phyloP scores from a whole-genome alignment of 331 rosid species.

The Ulmus americana region DNA sequence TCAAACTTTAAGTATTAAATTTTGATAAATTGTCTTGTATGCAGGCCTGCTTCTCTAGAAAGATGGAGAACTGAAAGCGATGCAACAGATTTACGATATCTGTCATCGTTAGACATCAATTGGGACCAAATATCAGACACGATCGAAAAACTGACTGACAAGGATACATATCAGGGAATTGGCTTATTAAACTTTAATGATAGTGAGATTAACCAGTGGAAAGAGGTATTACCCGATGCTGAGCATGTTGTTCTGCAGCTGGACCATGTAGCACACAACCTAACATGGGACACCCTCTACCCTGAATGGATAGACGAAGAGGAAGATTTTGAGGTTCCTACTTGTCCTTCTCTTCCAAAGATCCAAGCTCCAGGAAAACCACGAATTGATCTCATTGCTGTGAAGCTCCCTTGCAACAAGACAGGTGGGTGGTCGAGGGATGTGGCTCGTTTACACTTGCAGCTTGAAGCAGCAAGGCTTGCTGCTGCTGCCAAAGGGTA shows the following conservation, averaged over 20 bases:
- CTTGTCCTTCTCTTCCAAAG: slow-evolving; percentile 66
- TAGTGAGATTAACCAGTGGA: slow-evolving; percentile 63
- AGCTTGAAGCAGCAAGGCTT: slow-evolving; percentile 81
- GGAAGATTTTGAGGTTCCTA: slow-evolving; percentile 82
- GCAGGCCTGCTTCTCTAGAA: slow-evolving; percentile 41
- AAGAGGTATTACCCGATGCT: slow-evolving; percentile 56
- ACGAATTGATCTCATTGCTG: slow-evolving; percentile 72
- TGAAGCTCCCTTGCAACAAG: slow-evolving; percentile 74
- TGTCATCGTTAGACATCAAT: slow-evolving; percentile 43
- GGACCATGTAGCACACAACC: slow-evolving; percentile 40
- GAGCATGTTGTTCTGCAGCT: slow-evolving; percentile 54
- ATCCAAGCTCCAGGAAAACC: slow-evolving; percentile 62
- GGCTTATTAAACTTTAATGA: slow-evolving; percentile 73
- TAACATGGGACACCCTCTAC: slow-evolving; percentile 66
- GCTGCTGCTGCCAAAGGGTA: slow-evolving; percentile 66
- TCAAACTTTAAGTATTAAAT: neutral
- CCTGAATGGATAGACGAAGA: slow-evolving; percentile 97
- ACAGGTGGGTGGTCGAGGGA: slow-evolving; percentile 78
- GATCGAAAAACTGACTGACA: slow-evolving; percentile 45
- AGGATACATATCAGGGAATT: slow-evolving; percentile 62
- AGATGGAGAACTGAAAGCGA: slow-evolving; percentile 32
- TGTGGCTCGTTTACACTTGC: slow-evolving; percentile 80
- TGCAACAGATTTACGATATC: slow-evolving; percentile 44
- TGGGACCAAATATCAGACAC: slow-evolving; percentile 64
- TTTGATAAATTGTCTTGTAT: slow-evolving; percentile 16